These are phyloP conservation scores for Prasinococcaceae sp. DNA, from an alignment of 139 green algal species.

Conservation along the genomic window DNA sequence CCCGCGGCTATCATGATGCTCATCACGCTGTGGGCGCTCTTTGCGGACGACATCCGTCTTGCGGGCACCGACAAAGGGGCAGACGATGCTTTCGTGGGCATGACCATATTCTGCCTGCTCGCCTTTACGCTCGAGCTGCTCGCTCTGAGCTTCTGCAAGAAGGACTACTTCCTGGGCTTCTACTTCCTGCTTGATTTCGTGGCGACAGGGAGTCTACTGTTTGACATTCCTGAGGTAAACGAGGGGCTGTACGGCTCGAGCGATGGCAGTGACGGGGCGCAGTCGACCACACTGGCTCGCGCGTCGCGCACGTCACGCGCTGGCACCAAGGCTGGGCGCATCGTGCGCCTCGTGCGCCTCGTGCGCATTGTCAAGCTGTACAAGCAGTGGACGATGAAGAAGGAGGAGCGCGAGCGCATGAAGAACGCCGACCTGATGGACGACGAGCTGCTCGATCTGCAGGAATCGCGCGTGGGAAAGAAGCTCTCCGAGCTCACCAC, in stretches of 20 bases:
- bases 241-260: constrained; percentile 15
- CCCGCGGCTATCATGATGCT: constrained; percentile 24
- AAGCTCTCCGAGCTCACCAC: constrained; percentile 80
- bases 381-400: constrained; percentile 22
- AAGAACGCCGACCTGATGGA: constrained; percentile 7
- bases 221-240: constrained; percentile 48
- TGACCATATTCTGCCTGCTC: constrained; percentile 34
- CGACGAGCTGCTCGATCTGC: constrained; percentile 19
- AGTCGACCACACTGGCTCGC: constrained; percentile 9
- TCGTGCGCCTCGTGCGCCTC: constrained; percentile 53
- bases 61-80: constrained; percentile 30
- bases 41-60: constrained; percentile 64
- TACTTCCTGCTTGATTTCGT: constrained; percentile 84
- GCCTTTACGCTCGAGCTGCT: constrained; percentile 16
- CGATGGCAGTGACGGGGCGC: neutral
- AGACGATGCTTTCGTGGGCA: constrained; percentile 41
- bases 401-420: neutral
- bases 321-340: constrained; percentile 21
- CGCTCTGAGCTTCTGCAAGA: constrained; percentile 27
- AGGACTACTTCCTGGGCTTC: constrained; percentile 64
- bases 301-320: constrained; percentile 18
- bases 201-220: constrained; percentile 47
- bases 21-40: constrained; percentile 57
- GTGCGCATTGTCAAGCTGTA: constrained; percentile 40
- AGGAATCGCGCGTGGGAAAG: constrained; percentile 60